Evolutionary conservation across 768 basidiomycete genomes (phyloP), one percentile per base, ranked within the genome.

Genomic region (Suillus spraguei): DNA sequence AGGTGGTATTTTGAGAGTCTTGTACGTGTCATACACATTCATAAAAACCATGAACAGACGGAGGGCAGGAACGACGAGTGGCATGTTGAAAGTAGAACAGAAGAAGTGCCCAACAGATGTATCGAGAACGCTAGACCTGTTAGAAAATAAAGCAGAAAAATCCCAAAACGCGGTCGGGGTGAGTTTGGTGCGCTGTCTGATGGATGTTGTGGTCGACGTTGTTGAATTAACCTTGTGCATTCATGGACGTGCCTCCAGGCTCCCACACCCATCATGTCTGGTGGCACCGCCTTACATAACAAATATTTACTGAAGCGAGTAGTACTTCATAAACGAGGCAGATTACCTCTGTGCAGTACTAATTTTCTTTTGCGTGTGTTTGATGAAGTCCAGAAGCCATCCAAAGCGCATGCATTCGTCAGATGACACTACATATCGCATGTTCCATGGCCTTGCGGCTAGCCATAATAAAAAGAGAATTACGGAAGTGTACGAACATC

Each of bases 1-100:
- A 38, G 83, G 84, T 0, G 91, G 91, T 3, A 74, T 74, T 69
- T 91, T 91, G 64, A 95, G 80, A 2, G 87, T 88, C 79, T 95
- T 95, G 82, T 89, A 94, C 1, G 93, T 88, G 65, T 92, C 90
- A 67, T 89, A 94, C 47, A 94, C 80, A 72, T 94, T 94, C 67
- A 91, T 78, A 73, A 92, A 88, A 41, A 93, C 81, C 76, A 92
- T 85, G 64, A 82, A 79, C 63, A 90, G 73, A 42, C 90, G 89
- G 49, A 95, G 85, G 67, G 81, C 68, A 32, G 88, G 88, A 44
- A 84, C 79, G 60, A 92, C 84, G 66, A 92, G 77, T 56, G 88
- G 84, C 92, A 94, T 94, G 28, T 55, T 54, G 56, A 58, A 42
- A 52, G 28, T 14, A 36, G 38, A 60, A 55, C 55, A 64, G 41